phyloP scores from a whole-genome alignment of 306 rosid genomes.

The Cicer cuneatum region DNA sequence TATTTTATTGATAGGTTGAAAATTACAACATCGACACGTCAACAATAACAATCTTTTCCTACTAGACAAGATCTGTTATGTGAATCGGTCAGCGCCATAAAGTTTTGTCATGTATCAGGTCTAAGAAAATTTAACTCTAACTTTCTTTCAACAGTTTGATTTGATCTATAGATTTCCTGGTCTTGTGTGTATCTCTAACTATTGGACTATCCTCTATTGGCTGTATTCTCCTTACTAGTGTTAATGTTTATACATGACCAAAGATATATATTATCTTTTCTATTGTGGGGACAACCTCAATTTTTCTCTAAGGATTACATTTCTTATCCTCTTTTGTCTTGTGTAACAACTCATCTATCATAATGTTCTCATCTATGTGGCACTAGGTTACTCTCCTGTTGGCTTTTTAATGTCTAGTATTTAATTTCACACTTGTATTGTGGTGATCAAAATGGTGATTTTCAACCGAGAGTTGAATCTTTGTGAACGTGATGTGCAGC shows the following conservation, averaged over 20 bases:
- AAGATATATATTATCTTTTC: not conserved
- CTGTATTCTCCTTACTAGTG: not conserved
- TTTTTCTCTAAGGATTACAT: not conserved
- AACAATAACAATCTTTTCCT: not conserved
- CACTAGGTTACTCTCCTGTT: not conserved
- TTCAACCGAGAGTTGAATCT: not conserved
- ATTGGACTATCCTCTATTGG: not conserved
- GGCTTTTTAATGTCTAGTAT: too few species aligned
- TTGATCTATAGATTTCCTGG: not conserved
- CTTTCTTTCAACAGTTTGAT: not conserved
- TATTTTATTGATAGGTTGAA: not conserved
- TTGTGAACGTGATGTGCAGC: not conserved
- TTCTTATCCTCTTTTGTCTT: not conserved
- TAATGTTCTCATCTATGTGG: not conserved
- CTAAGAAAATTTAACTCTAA: not conserved
- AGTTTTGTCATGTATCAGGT: not conserved
- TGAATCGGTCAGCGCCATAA: not conserved
- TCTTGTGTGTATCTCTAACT: not conserved
- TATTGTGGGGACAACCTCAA: not conserved
- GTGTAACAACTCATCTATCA: conserved; percentile 3
- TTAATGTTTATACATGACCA: not conserved
- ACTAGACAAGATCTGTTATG: not conserved
- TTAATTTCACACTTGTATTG: not conserved
- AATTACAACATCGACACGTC: not conserved
- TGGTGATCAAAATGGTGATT: not conserved